Evolutionary conservation across 208 protist genomes (phyloP).

Genomic region (Leptomonas pyrrhocoris): DNA sequence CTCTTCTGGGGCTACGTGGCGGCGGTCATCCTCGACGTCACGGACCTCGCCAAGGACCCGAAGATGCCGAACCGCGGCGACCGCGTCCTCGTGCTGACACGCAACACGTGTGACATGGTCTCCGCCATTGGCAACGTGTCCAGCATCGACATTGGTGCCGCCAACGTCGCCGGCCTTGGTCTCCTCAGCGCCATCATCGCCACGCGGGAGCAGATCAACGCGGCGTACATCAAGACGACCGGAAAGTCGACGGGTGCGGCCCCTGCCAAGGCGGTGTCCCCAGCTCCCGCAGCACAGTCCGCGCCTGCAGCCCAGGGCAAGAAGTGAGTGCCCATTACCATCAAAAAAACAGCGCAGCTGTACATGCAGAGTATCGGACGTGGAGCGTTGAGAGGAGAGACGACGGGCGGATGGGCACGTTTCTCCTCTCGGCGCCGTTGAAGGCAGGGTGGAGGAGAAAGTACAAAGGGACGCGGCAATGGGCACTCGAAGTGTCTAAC

Average conservation of each 20-base stretch:
- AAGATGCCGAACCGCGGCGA: conserved; percentile 38
- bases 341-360: neutral
- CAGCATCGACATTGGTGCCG: conserved; percentile 44
- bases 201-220: conserved; percentile 54
- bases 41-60: conserved; percentile 53
- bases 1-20: conserved; percentile 76
- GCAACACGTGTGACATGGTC: conserved; percentile 77
- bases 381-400: too few relatives aligned
- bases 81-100: conserved; percentile 51
- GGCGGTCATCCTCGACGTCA: conserved; percentile 61
- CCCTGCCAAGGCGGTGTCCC: neutral
- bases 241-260: conserved; percentile 19
- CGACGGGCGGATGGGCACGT: too few relatives aligned
- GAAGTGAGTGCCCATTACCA: conserved; percentile 6
- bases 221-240: conserved; percentile 29
- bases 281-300: neutral
- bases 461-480: too few relatives aligned
- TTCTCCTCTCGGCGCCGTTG: too few relatives aligned
- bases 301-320: conserved; percentile 6
- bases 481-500: too few relatives aligned
- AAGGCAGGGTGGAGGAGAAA: too few relatives aligned
- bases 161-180: conserved; percentile 47
- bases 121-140: conserved; percentile 62
- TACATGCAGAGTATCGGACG: neutral
- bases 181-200: conserved; percentile 74